Conservation (phyloP, 352 stramenopile genomes). For the Globisporangium irregulare region DNA sequence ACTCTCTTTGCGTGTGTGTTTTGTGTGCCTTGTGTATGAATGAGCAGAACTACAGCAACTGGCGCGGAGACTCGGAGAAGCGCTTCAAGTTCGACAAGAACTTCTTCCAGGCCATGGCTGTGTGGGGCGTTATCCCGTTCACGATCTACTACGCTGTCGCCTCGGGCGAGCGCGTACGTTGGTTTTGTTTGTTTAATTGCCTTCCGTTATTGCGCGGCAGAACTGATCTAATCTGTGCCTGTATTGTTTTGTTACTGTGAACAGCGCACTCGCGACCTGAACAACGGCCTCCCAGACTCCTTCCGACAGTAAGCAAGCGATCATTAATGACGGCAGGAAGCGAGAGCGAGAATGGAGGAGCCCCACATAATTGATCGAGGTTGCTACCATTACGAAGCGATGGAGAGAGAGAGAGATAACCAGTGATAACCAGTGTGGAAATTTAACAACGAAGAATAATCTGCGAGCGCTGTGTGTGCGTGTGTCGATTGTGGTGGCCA, state of each 20-base stretch:
- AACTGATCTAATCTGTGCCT: not conserved
- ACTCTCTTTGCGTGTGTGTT: not conserved
- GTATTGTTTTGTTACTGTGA: not conserved
- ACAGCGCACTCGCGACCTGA: conserved; percentile 13
- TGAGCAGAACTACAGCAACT: conserved; percentile 83
- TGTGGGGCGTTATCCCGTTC: conserved; percentile 61
- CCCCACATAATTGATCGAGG: not conserved
- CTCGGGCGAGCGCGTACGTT: conserved; percentile 60
- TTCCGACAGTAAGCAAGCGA: conserved; percentile 52
- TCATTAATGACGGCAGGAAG: not conserved
- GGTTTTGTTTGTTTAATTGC: not conserved
- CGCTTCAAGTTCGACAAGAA: conserved; percentile 70
- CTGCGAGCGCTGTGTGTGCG: not conserved
- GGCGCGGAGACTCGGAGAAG: conserved; percentile 80
- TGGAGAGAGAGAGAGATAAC: not conserved
- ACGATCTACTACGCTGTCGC: conserved; percentile 62
- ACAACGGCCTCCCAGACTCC: conserved; percentile 47
- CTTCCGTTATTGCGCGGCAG: not conserved
- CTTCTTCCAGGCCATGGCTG: conserved; percentile 55
- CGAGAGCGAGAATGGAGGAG: not conserved
- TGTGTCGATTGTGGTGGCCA: not conserved
- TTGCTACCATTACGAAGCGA: not conserved
- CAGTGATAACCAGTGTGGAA: not conserved
- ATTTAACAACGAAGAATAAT: not conserved
- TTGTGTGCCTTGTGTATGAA: not conserved